phyloP scores from a whole-genome alignment of 2,329 filamentous ascomycete species.

The Mycogone perniciosa region DNA sequence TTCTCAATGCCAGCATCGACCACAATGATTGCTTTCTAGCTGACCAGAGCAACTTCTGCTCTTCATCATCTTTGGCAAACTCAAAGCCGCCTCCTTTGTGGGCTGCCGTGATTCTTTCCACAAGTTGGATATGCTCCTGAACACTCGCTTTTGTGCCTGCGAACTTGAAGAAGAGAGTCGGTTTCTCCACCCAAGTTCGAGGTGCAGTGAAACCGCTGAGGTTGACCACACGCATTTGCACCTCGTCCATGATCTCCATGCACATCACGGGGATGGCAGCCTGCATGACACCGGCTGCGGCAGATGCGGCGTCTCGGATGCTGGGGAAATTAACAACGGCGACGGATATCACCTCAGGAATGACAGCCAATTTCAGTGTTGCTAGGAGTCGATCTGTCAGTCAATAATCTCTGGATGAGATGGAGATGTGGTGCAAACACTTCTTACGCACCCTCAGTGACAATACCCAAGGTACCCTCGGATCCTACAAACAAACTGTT shows the following conservation, averaged over 20 bases:
- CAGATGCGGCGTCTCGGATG: constrained; percentile 68
- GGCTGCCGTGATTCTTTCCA: constrained; percentile 58
- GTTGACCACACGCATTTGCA: constrained; percentile 81
- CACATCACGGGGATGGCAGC: constrained; percentile 66
- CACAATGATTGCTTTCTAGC: constrained; percentile 79
- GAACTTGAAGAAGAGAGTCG: constrained; percentile 82
- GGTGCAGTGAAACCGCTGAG: constrained; percentile 62
- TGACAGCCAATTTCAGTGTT: constrained; percentile 70
- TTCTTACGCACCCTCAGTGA: constrained; percentile 56
- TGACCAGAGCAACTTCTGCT: constrained; percentile 72
- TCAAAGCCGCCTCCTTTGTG: constrained; percentile 65
- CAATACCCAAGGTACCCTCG: constrained; percentile 73
- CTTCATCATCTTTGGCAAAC: constrained; percentile 64
- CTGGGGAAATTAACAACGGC: constrained; percentile 74
- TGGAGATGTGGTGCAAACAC: background rate
- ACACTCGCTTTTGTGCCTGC: constrained; percentile 74
- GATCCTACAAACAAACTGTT: constrained; percentile 75
- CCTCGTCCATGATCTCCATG: constrained; percentile 84
- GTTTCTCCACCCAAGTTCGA: constrained; percentile 64
- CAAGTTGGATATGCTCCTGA: constrained; percentile 65
- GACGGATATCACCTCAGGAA: constrained; percentile 70
- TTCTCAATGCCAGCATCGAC: constrained; percentile 68
- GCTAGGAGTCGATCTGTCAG: constrained; percentile 33
- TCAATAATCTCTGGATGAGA: background rate
- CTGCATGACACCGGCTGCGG: constrained; percentile 70